Conservation (phyloP, 139 green algal species). For the Asterochloris sp. region DNA sequence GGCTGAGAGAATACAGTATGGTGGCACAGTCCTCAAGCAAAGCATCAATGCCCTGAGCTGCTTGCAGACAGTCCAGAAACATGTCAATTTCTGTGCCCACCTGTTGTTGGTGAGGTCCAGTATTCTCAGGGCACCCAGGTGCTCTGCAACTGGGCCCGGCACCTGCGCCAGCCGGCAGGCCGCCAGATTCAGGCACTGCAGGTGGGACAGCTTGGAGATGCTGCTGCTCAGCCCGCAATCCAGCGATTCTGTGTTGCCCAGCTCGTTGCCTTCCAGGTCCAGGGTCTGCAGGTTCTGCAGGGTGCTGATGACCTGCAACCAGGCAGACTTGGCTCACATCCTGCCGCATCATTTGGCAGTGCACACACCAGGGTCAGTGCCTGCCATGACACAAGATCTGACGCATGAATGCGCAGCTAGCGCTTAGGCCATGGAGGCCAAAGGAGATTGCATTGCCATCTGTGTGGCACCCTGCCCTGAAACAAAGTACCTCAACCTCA, state of each 20-base stretch:
- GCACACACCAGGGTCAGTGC: too few species aligned
- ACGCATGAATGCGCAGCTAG: too few species aligned
- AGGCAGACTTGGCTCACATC: background rate
- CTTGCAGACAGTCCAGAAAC: background rate
- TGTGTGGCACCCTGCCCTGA: too few species aligned
- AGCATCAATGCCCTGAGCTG: background rate
- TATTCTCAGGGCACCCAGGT: conserved; percentile 19
- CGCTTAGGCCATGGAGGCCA: too few species aligned
- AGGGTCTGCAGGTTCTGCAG: conserved; percentile 22
- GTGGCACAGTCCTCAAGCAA: background rate
- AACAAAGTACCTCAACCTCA: conserved; percentile 28
- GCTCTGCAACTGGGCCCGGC: conserved; percentile 13
- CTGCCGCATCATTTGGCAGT: too few species aligned
- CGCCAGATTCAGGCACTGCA: conserved; percentile 31
- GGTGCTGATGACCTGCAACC: conserved; percentile 22
- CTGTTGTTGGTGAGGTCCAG: conserved; percentile 34
- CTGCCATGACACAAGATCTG: too few species aligned
- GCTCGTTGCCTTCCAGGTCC: conserved; percentile 30
- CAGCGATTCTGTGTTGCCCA: background rate
- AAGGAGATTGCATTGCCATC: too few species aligned
- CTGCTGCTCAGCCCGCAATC: background rate
- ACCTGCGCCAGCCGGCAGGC: conserved; percentile 18
- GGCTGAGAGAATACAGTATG: too few species aligned
- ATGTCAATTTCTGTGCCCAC: background rate
- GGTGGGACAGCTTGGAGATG: conserved; percentile 10